These are phyloP conservation scores for Colletotrichum sp. DNA, from an alignment of 2,329 filamentous ascomycete genomes.

Conservation along the genomic window DNA sequence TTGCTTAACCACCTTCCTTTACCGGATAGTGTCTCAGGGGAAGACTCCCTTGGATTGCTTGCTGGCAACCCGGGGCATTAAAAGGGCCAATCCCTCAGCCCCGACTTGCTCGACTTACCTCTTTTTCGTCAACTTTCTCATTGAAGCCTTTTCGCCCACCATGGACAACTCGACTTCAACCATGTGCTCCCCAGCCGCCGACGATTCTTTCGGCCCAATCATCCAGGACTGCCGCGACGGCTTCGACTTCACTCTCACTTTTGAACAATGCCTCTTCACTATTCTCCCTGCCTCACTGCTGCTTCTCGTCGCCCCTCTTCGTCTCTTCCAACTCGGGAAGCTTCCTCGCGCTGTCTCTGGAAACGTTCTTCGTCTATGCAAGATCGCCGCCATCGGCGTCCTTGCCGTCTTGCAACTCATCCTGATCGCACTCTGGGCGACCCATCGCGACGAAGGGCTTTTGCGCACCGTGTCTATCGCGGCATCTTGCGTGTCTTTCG, in stretches of 20 bases:
- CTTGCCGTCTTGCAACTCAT: constrained; percentile 36
- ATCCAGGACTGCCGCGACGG: constrained; percentile 17
- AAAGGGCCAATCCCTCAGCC: not conserved
- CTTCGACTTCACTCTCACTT: constrained; percentile 36
- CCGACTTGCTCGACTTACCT: fast-evolving
- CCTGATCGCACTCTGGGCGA: constrained; percentile 36
- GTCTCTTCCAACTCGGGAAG: constrained; percentile 30
- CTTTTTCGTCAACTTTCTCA: not conserved
- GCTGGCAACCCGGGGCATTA: not conserved
- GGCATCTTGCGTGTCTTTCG: constrained; percentile 35
- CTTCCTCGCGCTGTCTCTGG: constrained; percentile 28
- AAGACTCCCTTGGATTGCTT: not conserved
- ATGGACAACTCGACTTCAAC: not conserved
- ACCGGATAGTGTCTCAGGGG: constrained; percentile 4
- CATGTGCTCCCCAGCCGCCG: constrained; percentile 4
- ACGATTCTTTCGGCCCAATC: constrained; percentile 29
- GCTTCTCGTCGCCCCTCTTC: constrained; percentile 34
- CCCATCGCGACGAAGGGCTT: constrained; percentile 10
- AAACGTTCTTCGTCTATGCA: constrained; percentile 24
- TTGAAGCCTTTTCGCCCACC: not conserved
- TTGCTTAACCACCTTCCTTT: constrained; percentile 12
- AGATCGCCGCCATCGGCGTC: constrained; percentile 26
- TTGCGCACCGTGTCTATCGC: constrained; percentile 32
- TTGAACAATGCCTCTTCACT: constrained; percentile 31
- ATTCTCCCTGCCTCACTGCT: constrained; percentile 34